Evolutionary conservation across 75 land plant species (phyloP).

Genomic region (Selaginella tamariscina): DNA sequence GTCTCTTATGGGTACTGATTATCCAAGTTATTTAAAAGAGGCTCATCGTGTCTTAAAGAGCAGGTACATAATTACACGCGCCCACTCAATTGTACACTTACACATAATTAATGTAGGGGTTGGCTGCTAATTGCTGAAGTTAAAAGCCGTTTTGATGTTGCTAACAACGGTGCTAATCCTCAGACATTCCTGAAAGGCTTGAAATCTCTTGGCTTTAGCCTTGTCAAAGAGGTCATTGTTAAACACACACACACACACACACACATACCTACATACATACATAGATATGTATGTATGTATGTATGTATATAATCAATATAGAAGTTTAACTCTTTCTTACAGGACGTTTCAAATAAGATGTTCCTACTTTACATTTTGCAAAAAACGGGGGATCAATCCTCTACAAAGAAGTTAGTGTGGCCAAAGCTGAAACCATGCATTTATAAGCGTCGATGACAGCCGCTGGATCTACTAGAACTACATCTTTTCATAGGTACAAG

Average conservation of each 20-base stretch:
- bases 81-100: not conserved
- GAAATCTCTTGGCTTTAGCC: constrained; percentile 49
- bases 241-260: not conserved
- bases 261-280: not conserved
- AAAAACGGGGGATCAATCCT: constrained; percentile 32
- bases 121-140: constrained; percentile 96
- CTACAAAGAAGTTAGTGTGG: constrained; percentile 33
- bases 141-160: constrained; percentile 83
- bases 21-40: constrained; percentile 58
- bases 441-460: too few species aligned
- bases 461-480: too few species aligned
- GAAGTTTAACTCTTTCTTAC: constrained; percentile 19
- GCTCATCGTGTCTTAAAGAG: constrained; percentile 78
- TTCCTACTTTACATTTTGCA: constrained; percentile 58
- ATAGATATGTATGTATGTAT: not conserved
- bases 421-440: constrained; percentile 80
- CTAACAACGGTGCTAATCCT: constrained; percentile 83
- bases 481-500: too few species aligned
- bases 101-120: constrained; percentile 37
- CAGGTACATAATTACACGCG: constrained; percentile 25
- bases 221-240: constrained; percentile 40
- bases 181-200: constrained; percentile 45
- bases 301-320: not conserved
- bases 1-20: constrained; percentile 89
- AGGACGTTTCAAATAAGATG: constrained; percentile 88